phyloP scores from a whole-genome alignment of 768 basidiomycete species.

The Pholiota molesta region DNA sequence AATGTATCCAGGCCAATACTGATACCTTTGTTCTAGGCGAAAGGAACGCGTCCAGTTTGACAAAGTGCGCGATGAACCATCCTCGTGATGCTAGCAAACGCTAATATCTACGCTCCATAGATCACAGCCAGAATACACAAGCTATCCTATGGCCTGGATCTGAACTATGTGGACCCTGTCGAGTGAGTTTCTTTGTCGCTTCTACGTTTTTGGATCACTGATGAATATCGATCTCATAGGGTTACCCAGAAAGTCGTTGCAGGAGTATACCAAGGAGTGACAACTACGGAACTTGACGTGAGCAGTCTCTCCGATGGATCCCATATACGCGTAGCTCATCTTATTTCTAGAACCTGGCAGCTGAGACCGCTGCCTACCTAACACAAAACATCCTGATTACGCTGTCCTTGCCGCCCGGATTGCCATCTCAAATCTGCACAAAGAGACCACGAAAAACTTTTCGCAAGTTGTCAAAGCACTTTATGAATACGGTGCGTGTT shows the following conservation, averaged over 20 bases:
- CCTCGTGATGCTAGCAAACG: constrained; percentile 6
- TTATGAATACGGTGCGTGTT: constrained; percentile 74
- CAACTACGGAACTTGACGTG: constrained; percentile 96
- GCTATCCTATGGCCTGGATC: constrained; percentile 95
- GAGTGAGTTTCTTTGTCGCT: constrained; percentile 56
- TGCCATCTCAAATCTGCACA: constrained; percentile 98
- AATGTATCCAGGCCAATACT: constrained; percentile 20
- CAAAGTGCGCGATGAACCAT: constrained; percentile 56
- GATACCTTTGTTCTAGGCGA: constrained; percentile 48
- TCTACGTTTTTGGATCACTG: constrained; percentile 2
- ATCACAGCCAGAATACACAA: constrained; percentile 88
- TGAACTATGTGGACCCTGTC: constrained; percentile 89
- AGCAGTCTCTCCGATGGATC: constrained; percentile 27
- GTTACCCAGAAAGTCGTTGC: constrained; percentile 91
- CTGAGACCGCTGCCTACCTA: constrained; percentile 96
- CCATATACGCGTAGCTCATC: neutral
- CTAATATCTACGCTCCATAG: constrained; percentile 36
- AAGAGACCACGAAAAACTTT: constrained; percentile 98
- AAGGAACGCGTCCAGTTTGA: constrained; percentile 95
- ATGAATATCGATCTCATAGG: constrained; percentile 39
- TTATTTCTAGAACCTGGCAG: constrained; percentile 81
- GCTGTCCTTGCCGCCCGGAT: constrained; percentile 98
- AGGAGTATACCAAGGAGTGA: constrained; percentile 94
- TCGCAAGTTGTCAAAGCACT: constrained; percentile 91
- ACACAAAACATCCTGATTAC: constrained; percentile 99